Conservation (phyloP, 202 grass and related monocot species). For the Elaeis oleifera region DNA sequence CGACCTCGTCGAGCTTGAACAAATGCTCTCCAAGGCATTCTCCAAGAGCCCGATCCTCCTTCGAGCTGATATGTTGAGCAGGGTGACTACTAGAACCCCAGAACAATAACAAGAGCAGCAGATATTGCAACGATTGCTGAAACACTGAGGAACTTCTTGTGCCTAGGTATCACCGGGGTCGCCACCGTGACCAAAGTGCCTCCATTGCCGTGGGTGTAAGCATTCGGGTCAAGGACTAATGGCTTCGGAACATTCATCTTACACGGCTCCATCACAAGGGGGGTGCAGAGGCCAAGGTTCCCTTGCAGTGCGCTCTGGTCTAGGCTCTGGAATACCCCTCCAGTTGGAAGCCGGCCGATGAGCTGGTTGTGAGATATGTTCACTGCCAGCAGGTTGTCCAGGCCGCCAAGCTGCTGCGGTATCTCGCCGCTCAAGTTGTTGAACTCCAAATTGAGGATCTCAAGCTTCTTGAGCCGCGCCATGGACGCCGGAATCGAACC, state of each 20-base stretch:
- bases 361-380: slow-evolving; percentile 94
- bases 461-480: slow-evolving; percentile 61
- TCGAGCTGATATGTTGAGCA: slow-evolving; percentile 70
- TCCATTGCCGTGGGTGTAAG: slow-evolving; percentile 36
- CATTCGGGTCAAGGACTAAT: slow-evolving; percentile 81
- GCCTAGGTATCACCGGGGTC: slow-evolving; percentile 12
- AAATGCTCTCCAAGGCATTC: slow-evolving; percentile 55
- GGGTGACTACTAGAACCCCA: slow-evolving; percentile 47
- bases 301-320: slow-evolving; percentile 71
- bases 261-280: slow-evolving; percentile 57
- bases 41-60: slow-evolving; percentile 31
- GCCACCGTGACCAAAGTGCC: slow-evolving; percentile 18
- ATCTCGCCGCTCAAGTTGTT: slow-evolving; percentile 85
- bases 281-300: slow-evolving; percentile 94
- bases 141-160: slow-evolving; percentile 55
- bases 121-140: slow-evolving; percentile 82
- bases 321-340: slow-evolving; percentile 70
- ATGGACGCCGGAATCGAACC: slow-evolving; percentile 58
- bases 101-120: slow-evolving; percentile 51
- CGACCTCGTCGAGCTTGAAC: slow-evolving; percentile 37
- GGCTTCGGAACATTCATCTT: slow-evolving; percentile 86
- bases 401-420: slow-evolving; percentile 53
- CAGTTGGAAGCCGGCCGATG: slow-evolving; percentile 59
- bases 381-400: slow-evolving; percentile 66
- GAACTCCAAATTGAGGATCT: slow-evolving; percentile 74